A percentile compares a stretch with the other conserved stretches of the same genome.
Conservation (phyloP, 352 stramenopile genomes). For the Globisporangium irregulare region DNA sequence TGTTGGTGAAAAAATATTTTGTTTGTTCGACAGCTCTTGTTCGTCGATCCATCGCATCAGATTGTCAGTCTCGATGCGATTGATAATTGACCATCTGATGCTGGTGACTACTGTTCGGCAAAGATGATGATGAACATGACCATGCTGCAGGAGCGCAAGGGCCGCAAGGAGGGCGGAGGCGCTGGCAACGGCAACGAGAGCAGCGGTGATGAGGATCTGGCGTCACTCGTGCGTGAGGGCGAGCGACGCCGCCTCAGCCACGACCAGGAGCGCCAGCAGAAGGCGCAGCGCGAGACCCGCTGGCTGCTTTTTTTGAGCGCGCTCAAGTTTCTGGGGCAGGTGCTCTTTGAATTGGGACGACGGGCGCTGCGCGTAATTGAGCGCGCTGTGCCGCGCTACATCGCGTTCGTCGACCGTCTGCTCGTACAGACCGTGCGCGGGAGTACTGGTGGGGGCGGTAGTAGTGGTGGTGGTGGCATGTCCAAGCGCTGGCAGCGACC, state of each 20-base stretch:
- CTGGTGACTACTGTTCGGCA: background rate
- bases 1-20: too few species aligned
- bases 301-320: conserved; percentile 40
- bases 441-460: conserved; percentile 26
- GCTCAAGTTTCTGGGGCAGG: conserved; percentile 40
- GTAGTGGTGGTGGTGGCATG: background rate
- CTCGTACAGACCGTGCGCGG: conserved; percentile 46
- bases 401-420: conserved; percentile 47
- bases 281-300: conserved; percentile 22
- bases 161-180: conserved; percentile 1
- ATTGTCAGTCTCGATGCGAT: background rate
- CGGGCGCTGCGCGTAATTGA: conserved; percentile 42
- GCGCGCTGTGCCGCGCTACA: conserved; percentile 43
- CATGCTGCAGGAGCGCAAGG: conserved; percentile 19
- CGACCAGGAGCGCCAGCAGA: conserved; percentile 17
- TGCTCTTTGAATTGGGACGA: conserved; percentile 48
- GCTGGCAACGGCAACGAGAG: background rate
- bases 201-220: conserved; percentile 33
- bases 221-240: conserved; percentile 38
- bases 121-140: conserved; percentile 21
- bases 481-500: conserved; percentile 23
- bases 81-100: background rate
- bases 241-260: conserved; percentile 28
- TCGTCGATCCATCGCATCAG: too few species aligned
- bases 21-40: too few species aligned